A percentile compares a stretch with the other conserved stretches of the same genome.
Conservation (phyloP, 306 rosid species). For the Mimosa pudica region DNA sequence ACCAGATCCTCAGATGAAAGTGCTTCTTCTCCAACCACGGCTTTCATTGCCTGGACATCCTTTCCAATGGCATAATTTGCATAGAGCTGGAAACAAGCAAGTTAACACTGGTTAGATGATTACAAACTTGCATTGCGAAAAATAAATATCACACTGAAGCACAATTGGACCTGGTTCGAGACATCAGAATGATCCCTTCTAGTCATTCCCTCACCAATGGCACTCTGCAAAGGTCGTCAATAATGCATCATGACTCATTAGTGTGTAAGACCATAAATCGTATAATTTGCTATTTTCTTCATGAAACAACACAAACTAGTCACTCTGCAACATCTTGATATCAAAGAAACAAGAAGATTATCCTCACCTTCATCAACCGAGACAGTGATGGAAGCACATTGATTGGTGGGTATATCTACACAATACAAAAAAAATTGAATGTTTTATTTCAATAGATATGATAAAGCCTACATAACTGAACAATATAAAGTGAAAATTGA, state of each 20-base stretch:
- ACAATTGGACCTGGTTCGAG: slow-evolving; percentile 87
- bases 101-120: slow-evolving; percentile 31
- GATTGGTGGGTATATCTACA: slow-evolving; percentile 94
- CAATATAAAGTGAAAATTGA: slow-evolving; percentile 13
- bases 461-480: slow-evolving; percentile 21
- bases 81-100: slow-evolving; percentile 62
- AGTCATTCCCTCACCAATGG: slow-evolving; percentile 99
- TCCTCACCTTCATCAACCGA: slow-evolving; percentile 94
- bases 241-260: background rate
- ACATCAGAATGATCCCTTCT: slow-evolving; percentile 97
- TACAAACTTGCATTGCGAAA: background rate
- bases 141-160: slow-evolving; percentile 1
- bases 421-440: slow-evolving; percentile 34
- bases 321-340: slow-evolving; percentile 29
- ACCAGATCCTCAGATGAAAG: slow-evolving; percentile 99
- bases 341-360: slow-evolving; percentile 21
- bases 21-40: slow-evolving; percentile 99
- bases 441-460: slow-evolving; percentile 32
- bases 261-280: background rate
- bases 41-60: slow-evolving; percentile 99
- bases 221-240: slow-evolving; percentile 71
- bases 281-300: background rate
- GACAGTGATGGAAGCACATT: slow-evolving; percentile 97
- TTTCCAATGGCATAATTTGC: slow-evolving; percentile 99
- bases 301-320: slow-evolving; percentile 2